A percentile compares a stretch with the other conserved stretches of the same genome.
These are phyloP conservation scores for Rhizophagus clarus DNA, from an alignment of 192 early-diverging fungal genomes.

Conservation along the genomic window DNA sequence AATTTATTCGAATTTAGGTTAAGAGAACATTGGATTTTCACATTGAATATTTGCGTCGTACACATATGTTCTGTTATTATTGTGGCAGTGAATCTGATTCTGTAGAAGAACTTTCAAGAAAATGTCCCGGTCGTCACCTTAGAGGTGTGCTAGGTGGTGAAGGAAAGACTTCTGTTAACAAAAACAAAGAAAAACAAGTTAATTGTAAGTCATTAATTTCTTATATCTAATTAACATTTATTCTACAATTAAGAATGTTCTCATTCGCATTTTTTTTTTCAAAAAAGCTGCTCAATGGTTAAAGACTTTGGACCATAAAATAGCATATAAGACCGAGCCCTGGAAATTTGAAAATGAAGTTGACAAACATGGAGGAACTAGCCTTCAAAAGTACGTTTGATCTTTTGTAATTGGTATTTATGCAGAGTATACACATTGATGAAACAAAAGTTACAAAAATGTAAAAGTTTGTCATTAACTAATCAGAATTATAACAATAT, in stretches of 20 bases:
- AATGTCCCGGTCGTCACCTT: constrained; percentile 66
- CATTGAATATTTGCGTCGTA: constrained; percentile 84
- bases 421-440: not conserved
- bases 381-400: constrained; percentile 46
- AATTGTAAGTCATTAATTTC: constrained; percentile 17
- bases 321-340: constrained; percentile 47
- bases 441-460: too few species aligned
- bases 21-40: constrained; percentile 69
- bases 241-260: not conserved
- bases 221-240: not conserved
- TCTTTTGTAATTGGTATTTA: not conserved
- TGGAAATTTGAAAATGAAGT: constrained; percentile 45
- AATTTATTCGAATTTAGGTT: constrained; percentile 11
- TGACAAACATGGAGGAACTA: constrained; percentile 54
- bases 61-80: constrained; percentile 97
- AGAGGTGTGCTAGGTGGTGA: constrained; percentile 36
- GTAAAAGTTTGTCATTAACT: too few species aligned
- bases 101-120: constrained; percentile 83
- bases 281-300: constrained; percentile 51
- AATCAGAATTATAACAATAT: too few species aligned
- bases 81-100: constrained; percentile 81
- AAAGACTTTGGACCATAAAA: constrained; percentile 58
- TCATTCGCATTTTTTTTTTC: not conserved
- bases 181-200: constrained; percentile 23
- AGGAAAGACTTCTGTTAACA: constrained; percentile 7